Base-by-base conservation (phyloP, 805 yeast species). In the Sungouiella thailandica region DNA sequence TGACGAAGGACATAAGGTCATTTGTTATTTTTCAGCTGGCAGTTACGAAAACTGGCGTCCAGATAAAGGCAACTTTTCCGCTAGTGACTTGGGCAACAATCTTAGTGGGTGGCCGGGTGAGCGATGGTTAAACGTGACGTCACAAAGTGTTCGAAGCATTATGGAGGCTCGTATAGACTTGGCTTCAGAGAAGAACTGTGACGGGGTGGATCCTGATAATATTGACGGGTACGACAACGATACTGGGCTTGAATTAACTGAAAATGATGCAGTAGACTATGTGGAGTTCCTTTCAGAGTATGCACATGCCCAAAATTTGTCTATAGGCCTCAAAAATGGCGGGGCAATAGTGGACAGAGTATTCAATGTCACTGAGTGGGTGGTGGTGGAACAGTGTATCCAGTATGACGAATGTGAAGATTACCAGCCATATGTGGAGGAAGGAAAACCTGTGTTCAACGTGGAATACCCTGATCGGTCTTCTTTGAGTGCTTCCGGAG, bases 11-110 rank as follows among this genome's bases (percentile, higher is more conserved):
- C 42, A 46, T 13, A 41, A 41, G 29, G 59, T 55, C 11, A 49
- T 56, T 5, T 56, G 61, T 34, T 55, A 56, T 34, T 54, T 56
- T 27, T 53, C 58, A 2, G 60, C 58, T 2, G 60, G 61, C 2
- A 48, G 51, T 22, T 53, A 49, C 34, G 61, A 56, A 31, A 34
- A 53, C 35, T 54, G 58, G 58, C 38, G 59, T 14, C 33, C 36
- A 10, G 61, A 56, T 28, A 46, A 44, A 7, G 16, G 24, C 4
- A 28, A 42, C 16, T 56, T 54, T 33, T 13, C 32, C 8, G 13
- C 32, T 6, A 13, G 32, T 1, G 60, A 50, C 36, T 31, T 56
- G 23, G 61, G 61, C 3, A 32, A 40, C 5, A 33, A 37, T 3
- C 31, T 56, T 17, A 53, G 48, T 32, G 58, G 57, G 4, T 55